Percentiles rank a stretch among this genome's conserved stretches.
phyloP scores from a whole-genome alignment of 306 rosid genomes.

The Malus fusca region DNA sequence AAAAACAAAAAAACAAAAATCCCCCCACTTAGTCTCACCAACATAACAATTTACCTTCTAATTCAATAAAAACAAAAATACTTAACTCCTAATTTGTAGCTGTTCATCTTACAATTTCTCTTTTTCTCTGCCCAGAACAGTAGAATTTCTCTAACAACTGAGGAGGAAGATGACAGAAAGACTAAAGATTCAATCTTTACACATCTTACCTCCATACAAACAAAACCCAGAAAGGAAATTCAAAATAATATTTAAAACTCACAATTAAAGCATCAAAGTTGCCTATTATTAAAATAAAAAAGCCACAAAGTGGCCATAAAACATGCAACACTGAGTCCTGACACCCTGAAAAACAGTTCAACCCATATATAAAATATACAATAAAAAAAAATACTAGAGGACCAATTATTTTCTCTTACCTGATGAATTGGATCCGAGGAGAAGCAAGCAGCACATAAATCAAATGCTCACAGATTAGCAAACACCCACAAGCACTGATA shows the following conservation, averaged over 20 bases:
- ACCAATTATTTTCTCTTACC: conserved; percentile 33
- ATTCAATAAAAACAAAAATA: not conserved
- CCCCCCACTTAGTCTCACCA: not conserved
- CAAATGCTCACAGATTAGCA: not conserved
- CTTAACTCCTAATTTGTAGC: conserved; percentile 1
- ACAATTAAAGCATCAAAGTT: conserved; percentile 22
- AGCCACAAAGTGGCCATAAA: conserved; percentile 24
- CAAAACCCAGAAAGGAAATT: conserved; percentile 19
- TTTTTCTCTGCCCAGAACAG: not conserved
- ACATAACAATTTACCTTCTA: not conserved
- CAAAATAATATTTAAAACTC: conserved; percentile 13
- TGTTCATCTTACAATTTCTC: conserved; percentile 3
- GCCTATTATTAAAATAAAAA: conserved; percentile 1
- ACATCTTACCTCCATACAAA: conserved; percentile 15
- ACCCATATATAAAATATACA: not conserved
- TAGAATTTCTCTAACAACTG: conserved; percentile 10
- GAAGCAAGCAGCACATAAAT: conserved; percentile 28
- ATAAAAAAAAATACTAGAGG: not conserved
- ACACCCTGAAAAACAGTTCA: conserved; percentile 7
- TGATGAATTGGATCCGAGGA: conserved; percentile 59
- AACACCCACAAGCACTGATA: conserved; percentile 13
- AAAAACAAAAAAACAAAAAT: not conserved
- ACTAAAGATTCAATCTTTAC: conserved; percentile 15
- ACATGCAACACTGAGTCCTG: conserved; percentile 1
- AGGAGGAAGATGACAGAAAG: conserved; percentile 24